Evolutionary conservation across 2,329 filamentous ascomycete genomes (phyloP), one percentile per base, ranked within the genome.

Genomic region (Geoglossum cookeanum): DNA sequence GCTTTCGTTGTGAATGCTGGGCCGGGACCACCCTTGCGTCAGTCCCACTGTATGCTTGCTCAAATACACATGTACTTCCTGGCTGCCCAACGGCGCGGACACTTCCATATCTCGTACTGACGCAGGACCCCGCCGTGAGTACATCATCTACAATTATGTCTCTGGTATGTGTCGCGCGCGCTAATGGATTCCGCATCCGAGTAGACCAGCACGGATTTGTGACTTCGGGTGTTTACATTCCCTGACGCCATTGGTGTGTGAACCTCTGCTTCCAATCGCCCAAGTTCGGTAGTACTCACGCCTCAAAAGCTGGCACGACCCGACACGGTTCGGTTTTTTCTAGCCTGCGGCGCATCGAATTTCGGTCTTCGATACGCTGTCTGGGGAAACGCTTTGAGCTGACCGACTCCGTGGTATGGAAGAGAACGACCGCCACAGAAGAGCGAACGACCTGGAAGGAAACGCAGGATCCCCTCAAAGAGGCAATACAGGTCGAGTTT

Each of bases 401-500:
- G 49, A 53, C 49, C 70, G 72, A 69, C 71, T 73, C 66, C 69
- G 74, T 74, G 81, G 80, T 68, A 92, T 92, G 87, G 87, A 91
- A 75, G 81, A 85, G 72, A 80, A 83, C 74, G 79, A 79, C 71
- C 80, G 78, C 68, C 76, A 80, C 67, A 78, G 81, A 75, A 84
- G 85, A 78, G 84, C 85, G 74, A 80, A 84, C 78, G 85, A 85
- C 71, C 75, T 78, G 71, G 76, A 80, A 68, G 74, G 78, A 70
- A 83, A 84, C 72, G 75, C 79, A 66, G 68, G 49, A 53, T 53
- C 33, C 3, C 33, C 49, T 35, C 49, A 37, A 9, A 15, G n/a
- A 35, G 49, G 49, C 71, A 71, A 65, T 69, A 68, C 71, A 69
- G 70, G 73, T 66, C 76, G 76, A 70, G 75, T 74, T 68, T 68